These are phyloP conservation scores for Fusarium proliferatum DNA, from an alignment of 2,329 filamentous ascomycete species.

Conservation along the genomic window DNA sequence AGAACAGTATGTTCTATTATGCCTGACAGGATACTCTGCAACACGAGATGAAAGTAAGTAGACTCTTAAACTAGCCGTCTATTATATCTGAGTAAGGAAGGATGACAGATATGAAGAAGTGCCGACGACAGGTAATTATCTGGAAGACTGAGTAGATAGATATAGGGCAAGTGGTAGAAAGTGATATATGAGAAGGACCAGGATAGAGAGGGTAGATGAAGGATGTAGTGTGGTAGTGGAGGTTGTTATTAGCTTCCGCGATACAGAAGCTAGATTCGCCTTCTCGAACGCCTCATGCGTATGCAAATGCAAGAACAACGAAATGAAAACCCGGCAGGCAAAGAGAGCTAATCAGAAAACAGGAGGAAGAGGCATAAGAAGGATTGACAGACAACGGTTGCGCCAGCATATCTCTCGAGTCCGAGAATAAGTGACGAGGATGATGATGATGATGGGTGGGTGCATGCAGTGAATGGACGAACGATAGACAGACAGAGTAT, in stretches of 20 bases:
- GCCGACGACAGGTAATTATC: neutral
- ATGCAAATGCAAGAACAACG: constrained; percentile 10
- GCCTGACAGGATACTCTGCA: constrained; percentile 2
- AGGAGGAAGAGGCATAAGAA: neutral
- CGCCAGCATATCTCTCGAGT: constrained; percentile 20
- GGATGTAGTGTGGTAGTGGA: neutral
- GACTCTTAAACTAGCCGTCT: neutral
- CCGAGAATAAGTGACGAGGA: neutral
- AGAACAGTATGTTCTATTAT: constrained; percentile 11
- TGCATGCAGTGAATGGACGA: neutral
- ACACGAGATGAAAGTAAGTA: constrained; percentile 10
- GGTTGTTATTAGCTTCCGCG: constrained; percentile 24
- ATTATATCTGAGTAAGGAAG: neutral
- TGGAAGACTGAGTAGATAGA: neutral
- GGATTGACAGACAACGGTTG: neutral
- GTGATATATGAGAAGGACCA: constrained; percentile 3
- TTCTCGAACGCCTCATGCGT: constrained; percentile 31
- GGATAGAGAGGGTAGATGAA: constrained; percentile 9
- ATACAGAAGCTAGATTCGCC: constrained; percentile 18
- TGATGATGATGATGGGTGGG: neutral
- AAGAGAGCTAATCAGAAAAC: constrained; percentile 6
- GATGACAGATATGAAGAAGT: neutral
- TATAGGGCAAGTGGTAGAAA: neutral
- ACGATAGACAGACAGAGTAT: neutral
- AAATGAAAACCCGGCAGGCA: neutral